Conservation (phyloP, 768 basidiomycete species). For the Flagelloscypha sp. region DNA sequence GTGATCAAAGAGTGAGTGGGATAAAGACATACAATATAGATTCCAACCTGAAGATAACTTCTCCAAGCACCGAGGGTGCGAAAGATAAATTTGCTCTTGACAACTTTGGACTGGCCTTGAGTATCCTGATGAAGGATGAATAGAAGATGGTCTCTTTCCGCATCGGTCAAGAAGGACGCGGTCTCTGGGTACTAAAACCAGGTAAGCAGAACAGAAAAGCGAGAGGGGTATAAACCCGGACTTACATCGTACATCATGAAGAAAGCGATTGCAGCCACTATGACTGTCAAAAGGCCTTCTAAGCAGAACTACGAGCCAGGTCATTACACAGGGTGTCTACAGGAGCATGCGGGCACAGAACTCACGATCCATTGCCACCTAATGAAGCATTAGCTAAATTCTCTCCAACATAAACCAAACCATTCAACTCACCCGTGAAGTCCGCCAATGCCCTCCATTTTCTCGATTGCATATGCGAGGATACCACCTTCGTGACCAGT, state of each 20-base stretch:
- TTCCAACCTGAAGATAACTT: constrained; percentile 17
- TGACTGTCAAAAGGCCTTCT: constrained; percentile 33
- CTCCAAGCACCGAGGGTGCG: constrained; percentile 22
- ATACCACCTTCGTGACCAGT: constrained; percentile 34
- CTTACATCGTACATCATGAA: constrained; percentile 31
- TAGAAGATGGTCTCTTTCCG: constrained; percentile 24
- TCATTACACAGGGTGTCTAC: too few relatives aligned
- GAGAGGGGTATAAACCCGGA: neutral
- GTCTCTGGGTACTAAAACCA: constrained; percentile 34
- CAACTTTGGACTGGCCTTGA: constrained; percentile 22
- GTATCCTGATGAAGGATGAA: constrained; percentile 20
- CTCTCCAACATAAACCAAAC: neutral
- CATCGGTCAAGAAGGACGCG: constrained; percentile 30
- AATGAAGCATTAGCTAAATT: neutral
- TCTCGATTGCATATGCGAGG: constrained; percentile 35
- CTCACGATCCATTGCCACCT: constrained; percentile 46
- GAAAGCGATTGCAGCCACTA: constrained; percentile 26
- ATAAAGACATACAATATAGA: constrained; percentile 18
- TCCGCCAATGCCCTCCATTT: constrained; percentile 31
- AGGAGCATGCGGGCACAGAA: too few relatives aligned
- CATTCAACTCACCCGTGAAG: constrained; percentile 25
- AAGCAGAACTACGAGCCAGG: constrained; percentile 35
- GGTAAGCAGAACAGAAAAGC: neutral
- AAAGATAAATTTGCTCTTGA: constrained; percentile 25
- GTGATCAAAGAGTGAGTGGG: neutral